Percentiles rank a stretch among this genome's conserved stretches.
Conservation (phyloP, 164 flowering plant genomes). For the Berberis thunbergii region DNA sequence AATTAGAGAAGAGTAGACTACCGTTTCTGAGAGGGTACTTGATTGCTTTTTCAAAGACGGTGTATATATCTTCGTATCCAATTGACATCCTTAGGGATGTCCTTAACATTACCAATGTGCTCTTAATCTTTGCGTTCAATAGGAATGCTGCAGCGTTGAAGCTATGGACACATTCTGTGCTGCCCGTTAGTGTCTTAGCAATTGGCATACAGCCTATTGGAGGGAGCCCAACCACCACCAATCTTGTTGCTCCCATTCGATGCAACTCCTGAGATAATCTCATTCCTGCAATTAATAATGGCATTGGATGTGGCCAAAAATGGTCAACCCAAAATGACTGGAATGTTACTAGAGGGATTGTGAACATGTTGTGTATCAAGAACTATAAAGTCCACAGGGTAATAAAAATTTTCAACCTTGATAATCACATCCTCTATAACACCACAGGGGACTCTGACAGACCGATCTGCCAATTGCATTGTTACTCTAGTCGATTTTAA, state of each 20-base stretch:
- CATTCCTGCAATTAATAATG: too few relatives aligned
- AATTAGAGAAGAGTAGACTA: conserved; percentile 5
- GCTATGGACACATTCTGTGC: conserved; percentile 18
- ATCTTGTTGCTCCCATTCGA: conserved; percentile 28
- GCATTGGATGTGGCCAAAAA: too few relatives aligned
- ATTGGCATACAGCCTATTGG: conserved; percentile 61
- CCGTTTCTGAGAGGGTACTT: conserved; percentile 36
- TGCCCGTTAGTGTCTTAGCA: conserved; percentile 23
- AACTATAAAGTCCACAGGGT: too few relatives aligned
- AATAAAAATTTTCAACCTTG: too few relatives aligned
- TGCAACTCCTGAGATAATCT: conserved; percentile 20
- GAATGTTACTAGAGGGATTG: too few relatives aligned
- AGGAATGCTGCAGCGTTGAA: conserved; percentile 27
- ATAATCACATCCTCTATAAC: too few relatives aligned
- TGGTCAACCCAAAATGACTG: too few relatives aligned
- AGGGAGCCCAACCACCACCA: conserved; percentile 43
- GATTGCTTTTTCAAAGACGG: conserved; percentile 19
- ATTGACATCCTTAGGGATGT: conserved; percentile 16
- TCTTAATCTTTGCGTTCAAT: conserved; percentile 28
- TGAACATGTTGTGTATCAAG: too few relatives aligned
- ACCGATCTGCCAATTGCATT: too few relatives aligned
- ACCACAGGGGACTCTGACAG: too few relatives aligned
- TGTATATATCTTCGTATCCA: conserved; percentile 31
- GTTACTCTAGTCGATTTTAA: too few relatives aligned
- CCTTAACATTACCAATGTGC: conserved; percentile 9